These are phyloP conservation scores for Kwoniella dendrophila DNA, from an alignment of 768 basidiomycete genomes.

Conservation along the genomic window DNA sequence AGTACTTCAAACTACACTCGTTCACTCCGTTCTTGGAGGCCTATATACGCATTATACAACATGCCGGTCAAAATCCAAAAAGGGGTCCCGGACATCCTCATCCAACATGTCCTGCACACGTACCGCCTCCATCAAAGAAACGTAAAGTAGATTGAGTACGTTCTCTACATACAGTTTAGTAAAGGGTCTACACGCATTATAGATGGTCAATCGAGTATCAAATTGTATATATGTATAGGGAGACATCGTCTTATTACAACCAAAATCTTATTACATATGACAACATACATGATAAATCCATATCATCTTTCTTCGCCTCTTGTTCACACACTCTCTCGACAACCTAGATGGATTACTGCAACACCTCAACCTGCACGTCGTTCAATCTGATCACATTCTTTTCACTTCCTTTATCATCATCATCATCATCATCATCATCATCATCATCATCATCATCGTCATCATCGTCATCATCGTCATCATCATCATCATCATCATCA, in stretches of 20 bases:
- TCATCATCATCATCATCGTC: neutral
- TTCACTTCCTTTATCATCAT: neutral
- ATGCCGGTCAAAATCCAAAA: neutral
- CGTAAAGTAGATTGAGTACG: no score
- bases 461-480: no score
- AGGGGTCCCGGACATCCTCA: neutral
- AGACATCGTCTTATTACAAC: no score
- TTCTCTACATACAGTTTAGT: no score
- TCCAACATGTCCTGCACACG: no score
- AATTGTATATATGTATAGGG: no score
- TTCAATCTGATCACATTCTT: neutral
- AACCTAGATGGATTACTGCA: neutral
- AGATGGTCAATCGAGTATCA: no score
- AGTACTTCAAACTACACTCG: neutral
- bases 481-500: no score
- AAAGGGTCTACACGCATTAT: no score
- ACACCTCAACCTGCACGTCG: neutral
- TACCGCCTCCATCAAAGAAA: no score
- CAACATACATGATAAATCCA: neutral
- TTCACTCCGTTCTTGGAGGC: neutral
- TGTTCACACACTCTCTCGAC: neutral
- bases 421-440: neutral
- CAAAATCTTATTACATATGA: no score
- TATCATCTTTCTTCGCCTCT: neutral
- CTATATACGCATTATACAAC: neutral